A percentile compares a stretch with the other conserved stretches of the same genome.
Evolutionary conservation across 768 basidiomycete genomes (phyloP).

Genomic region (Hydnum rufescens): DNA sequence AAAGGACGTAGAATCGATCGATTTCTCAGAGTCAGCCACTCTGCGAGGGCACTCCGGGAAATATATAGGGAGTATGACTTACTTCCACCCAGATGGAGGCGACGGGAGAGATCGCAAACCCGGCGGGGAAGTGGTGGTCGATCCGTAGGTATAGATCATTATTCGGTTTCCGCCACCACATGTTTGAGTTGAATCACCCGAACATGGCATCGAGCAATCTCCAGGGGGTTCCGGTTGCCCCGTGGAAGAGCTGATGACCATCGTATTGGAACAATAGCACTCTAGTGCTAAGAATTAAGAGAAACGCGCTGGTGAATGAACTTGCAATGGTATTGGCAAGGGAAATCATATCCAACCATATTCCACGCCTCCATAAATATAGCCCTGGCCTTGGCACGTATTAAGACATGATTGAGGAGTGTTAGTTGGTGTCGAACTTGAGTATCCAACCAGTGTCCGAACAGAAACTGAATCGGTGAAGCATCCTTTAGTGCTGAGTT

Average conservation of each 20-base stretch:
- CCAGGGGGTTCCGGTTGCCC: neutral
- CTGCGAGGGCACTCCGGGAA: no score
- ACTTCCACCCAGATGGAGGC: neutral
- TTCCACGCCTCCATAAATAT: constrained; percentile 7
- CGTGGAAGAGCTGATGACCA: neutral
- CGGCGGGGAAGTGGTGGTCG: neutral
- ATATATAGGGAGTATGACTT: no score
- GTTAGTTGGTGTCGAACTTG: neutral
- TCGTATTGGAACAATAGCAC: constrained; percentile 1
- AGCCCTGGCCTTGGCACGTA: constrained; percentile 2
- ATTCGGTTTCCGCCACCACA: constrained; percentile 3
- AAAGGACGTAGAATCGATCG: neutral
- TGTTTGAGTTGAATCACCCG: constrained; percentile 5
- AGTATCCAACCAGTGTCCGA: neutral
- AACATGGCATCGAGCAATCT: constrained; percentile 5
- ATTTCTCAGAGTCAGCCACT: neutral
- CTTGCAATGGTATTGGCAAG: neutral
- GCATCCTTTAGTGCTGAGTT: neutral
- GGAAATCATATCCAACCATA: constrained; percentile 4
- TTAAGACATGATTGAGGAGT: neutral
- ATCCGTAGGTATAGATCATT: neutral
- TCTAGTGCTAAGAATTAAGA: neutral
- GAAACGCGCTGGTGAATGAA: neutral
- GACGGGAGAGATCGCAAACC: neutral
- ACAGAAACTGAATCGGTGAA: neutral